These are phyloP conservation scores for Talaromyces wortmannii DNA, from an alignment of 495 filamentous ascomycete genomes.

Conservation along the genomic window DNA sequence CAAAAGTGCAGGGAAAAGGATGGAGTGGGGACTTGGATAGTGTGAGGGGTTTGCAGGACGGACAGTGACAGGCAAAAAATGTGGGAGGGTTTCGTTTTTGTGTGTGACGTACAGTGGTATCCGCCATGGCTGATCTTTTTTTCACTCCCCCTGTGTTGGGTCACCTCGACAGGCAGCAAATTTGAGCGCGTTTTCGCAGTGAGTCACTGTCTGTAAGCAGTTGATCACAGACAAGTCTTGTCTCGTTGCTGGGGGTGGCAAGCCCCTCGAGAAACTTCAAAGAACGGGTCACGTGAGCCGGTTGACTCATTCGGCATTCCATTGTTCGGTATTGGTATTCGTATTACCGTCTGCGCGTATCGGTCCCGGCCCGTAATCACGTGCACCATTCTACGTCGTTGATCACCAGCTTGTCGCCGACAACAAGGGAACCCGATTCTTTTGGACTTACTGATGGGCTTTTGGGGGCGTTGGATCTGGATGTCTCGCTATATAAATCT, in stretches of 20 bases:
- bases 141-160: too few species aligned
- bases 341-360: neutral
- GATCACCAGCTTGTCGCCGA: neutral
- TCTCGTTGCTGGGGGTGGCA: too few species aligned
- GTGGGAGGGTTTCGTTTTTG: neutral
- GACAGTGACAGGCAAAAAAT: neutral
- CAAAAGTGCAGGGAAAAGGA: neutral
- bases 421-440: too few species aligned
- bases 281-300: neutral
- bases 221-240: too few species aligned
- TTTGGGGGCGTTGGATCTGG: neutral
- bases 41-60: neutral
- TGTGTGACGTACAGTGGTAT: slow-evolving; percentile 37
- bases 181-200: too few species aligned
- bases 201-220: too few species aligned
- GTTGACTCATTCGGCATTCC: neutral
- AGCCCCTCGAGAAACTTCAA: neutral
- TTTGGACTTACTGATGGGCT: neutral
- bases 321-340: neutral
- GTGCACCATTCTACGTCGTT: neutral
- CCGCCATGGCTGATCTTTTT: neutral
- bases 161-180: too few species aligned
- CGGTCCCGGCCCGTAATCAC: neutral
- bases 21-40: neutral
- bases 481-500: neutral